Evolutionary conservation across 257 asterid genomes (phyloP), one percentile per base, ranked within the genome.

Genomic region (Solanum boliviense): DNA sequence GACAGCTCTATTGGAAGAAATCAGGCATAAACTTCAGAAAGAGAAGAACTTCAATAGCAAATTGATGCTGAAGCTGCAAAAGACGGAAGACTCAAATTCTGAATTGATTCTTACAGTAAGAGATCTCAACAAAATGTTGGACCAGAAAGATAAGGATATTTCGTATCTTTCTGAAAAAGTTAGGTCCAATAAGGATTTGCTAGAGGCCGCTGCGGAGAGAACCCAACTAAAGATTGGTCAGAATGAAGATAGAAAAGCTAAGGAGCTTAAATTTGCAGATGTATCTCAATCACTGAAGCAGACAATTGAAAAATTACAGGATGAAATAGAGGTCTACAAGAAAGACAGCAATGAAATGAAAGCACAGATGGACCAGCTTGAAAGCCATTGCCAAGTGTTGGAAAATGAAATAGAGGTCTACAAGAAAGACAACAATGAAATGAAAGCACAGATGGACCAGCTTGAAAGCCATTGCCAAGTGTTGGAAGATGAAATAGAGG

Each of bases 1-100:
- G 89, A 91, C 88, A 86, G 89, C 88, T 79, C 81, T 91, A 25
- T 71, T 92, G 16, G 97, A 93, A 87, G 93, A 90, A 72, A 70
- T 89, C 88, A 90, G 92, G 92, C 94, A 92, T 89, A 94, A 93
- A 75, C 95, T 95, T 88, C 91, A 90, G 72, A 92, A 88, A 56
- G 98, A 95, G 92, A 94, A 93, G 92, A 92, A 90, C 11, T 75
- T 92, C 38, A 94, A 91, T 90, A 93, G 91, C 67, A 96, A 91
- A 87, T 83, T 94, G 88, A 93, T 88, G 93, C 78, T 88, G 76
- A 93, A 93, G 44, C 88, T 95, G 85, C 98, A 97, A 92, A 92
- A 94, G 90, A 89, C 96, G 21, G 98, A 97, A 90, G 99, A 97
- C 89, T 94, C 97, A 27, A 94, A 95, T 92, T 94, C 98, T 65